Conservation (phyloP, 2,329 filamentous ascomycete species). For the Leptographium procerum region DNA sequence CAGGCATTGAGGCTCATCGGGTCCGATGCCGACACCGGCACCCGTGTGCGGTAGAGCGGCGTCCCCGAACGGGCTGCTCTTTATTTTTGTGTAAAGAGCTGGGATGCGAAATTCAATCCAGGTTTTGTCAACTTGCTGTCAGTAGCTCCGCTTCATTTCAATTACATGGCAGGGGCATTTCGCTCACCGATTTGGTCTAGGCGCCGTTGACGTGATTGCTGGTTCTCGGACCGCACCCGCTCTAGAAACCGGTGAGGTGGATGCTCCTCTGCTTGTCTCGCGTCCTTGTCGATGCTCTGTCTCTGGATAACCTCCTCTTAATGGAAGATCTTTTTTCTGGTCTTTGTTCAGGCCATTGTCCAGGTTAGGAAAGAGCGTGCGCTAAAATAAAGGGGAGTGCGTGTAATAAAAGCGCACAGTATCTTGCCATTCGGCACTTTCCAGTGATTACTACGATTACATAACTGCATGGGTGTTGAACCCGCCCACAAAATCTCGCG, state of each 20-base stretch:
- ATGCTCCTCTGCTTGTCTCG: background rate
- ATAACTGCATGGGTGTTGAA: background rate
- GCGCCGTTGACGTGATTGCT: background rate
- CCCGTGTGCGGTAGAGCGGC: too few relatives aligned
- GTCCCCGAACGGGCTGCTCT: too few relatives aligned
- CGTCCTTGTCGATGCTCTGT: background rate
- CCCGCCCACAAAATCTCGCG: background rate
- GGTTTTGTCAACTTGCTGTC: too few relatives aligned
- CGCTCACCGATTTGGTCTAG: too few relatives aligned
- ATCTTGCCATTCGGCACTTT: background rate
- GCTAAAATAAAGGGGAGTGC: background rate
- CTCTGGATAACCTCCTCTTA: background rate
- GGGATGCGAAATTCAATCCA: too few relatives aligned
- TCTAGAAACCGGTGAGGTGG: background rate
- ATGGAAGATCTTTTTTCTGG: background rate
- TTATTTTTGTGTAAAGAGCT: too few relatives aligned
- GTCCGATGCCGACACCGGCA: too few relatives aligned
- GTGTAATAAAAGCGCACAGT: background rate
- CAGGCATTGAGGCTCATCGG: too few relatives aligned
- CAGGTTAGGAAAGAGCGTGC: background rate
- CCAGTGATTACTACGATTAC: background rate
- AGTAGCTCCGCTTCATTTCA: too few relatives aligned
- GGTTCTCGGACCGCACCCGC: background rate
- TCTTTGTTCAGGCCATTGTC: background rate
- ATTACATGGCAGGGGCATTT: too few relatives aligned